These are phyloP conservation scores for Strigomonas culicis DNA, from an alignment of 208 protist genomes.

Conservation along the genomic window DNA sequence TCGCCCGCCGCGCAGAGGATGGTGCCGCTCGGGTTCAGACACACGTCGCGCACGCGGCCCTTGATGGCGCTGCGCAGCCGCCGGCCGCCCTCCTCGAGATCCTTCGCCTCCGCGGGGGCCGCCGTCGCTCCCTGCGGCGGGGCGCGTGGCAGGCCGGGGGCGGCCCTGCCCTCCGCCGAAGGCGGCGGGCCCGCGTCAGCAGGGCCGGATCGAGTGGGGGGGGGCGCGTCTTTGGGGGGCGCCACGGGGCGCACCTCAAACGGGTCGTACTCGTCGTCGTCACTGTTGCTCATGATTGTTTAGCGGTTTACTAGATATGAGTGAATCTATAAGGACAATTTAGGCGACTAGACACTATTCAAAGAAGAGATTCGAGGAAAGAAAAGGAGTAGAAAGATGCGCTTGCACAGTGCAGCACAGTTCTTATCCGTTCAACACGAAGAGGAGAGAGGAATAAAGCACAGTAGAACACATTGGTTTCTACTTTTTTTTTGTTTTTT, in stretches of 20 bases:
- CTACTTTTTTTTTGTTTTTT: too few species aligned
- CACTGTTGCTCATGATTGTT: constrained; percentile 35
- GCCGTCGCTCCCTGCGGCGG: neutral
- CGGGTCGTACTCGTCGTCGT: constrained; percentile 55
- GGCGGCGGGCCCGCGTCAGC: neutral
- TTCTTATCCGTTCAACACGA: neutral
- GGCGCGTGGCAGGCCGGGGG: neutral
- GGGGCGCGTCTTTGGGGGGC: neutral
- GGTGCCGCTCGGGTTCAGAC: constrained; percentile 40
- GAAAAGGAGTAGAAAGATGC: constrained; percentile 15
- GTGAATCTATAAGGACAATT: neutral
- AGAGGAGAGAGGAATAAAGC: neutral
- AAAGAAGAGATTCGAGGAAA: constrained; percentile 5
- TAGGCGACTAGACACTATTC: neutral
- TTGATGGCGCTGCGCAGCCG: constrained; percentile 45
- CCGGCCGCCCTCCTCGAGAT: constrained; percentile 10
- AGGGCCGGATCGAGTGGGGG: neutral
- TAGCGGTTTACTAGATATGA: neutral
- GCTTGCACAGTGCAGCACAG: too few species aligned
- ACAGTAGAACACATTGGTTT: neutral
- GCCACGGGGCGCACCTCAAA: constrained; percentile 17
- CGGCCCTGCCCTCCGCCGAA: neutral
- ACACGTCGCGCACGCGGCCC: constrained; percentile 53
- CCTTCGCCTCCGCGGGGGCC: neutral
- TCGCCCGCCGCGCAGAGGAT: constrained; percentile 63